phyloP scores from a whole-genome alignment of 2,329 filamentous ascomycete genomes.

The Cordyceps farinosa region DNA sequence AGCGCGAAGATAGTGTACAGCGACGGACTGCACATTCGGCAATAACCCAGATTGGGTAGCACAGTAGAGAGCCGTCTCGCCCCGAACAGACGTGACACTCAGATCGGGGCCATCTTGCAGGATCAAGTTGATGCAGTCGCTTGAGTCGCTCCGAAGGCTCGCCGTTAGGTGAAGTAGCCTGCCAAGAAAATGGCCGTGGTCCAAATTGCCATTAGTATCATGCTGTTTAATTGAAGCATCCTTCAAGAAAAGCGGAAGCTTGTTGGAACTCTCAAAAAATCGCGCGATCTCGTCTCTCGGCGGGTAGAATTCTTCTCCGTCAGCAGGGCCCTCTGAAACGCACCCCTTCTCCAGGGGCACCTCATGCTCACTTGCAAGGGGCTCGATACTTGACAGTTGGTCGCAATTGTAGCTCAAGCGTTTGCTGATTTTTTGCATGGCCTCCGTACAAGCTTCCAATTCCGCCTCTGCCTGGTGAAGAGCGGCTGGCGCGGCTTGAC shows the following conservation, averaged over 20 bases:
- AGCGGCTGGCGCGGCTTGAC: neutral
- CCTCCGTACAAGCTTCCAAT: neutral
- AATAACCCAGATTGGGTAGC: conserved; percentile 23
- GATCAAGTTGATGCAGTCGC: neutral
- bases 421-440: neutral
- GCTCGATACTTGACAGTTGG: neutral
- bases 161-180: conserved; percentile 13
- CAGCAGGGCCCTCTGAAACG: neutral
- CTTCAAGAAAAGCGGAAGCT: neutral
- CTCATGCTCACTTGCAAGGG: no score
- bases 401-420: neutral
- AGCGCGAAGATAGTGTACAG: conserved; percentile 18
- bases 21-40: conserved; percentile 17
- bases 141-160: neutral
- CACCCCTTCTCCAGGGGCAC: no score
- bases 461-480: neutral
- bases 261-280: neutral
- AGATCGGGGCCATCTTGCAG: neutral
- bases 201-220: no score
- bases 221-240: neutral
- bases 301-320: neutral
- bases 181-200: neutral
- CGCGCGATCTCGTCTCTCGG: neutral
- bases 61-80: conserved; percentile 25
- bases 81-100: neutral